These are phyloP conservation scores for Teunomyces barrocoloradensis DNA, from an alignment of 805 yeast species.

Conservation along the genomic window DNA sequence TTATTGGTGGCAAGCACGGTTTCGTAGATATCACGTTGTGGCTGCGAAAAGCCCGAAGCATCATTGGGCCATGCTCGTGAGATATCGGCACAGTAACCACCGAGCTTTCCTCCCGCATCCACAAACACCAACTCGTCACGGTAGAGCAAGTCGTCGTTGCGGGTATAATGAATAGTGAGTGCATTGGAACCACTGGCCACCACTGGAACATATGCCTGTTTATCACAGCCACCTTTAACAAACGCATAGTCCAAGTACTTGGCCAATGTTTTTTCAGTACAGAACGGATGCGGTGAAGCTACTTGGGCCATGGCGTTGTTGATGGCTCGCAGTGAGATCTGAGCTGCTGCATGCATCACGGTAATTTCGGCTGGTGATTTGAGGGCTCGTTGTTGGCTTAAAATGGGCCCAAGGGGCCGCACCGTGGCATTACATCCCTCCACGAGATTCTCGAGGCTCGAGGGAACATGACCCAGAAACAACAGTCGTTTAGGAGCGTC, in stretches of 20 bases:
- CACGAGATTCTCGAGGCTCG: conserved; percentile 17
- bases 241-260: conserved; percentile 81
- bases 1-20: conserved; percentile 85
- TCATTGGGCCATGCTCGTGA: conserved; percentile 95
- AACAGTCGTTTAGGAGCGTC: conserved; percentile 38
- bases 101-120: conserved; percentile 92
- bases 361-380: conserved; percentile 76
- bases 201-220: conserved; percentile 89
- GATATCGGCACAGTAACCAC: conserved; percentile 94
- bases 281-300: conserved; percentile 44
- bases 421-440: conserved; percentile 34
- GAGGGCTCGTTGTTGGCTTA: conserved; percentile 56
- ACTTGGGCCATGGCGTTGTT: conserved; percentile 74
- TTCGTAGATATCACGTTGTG: conserved; percentile 84
- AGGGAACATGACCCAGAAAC: conserved; percentile 14
- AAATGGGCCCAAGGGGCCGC: conserved; percentile 39
- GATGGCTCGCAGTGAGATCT: conserved; percentile 77
- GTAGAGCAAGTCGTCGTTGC: conserved; percentile 80
- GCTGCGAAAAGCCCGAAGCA: conserved; percentile 63
- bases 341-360: conserved; percentile 80
- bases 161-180: conserved; percentile 86
- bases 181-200: conserved; percentile 94
- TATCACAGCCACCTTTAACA: conserved; percentile 83
- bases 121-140: conserved; percentile 83
- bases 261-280: conserved; percentile 73